phyloP scores from a whole-genome alignment of 495 filamentous ascomycete species.

The Lasiosphaeriaceae sp. region DNA sequence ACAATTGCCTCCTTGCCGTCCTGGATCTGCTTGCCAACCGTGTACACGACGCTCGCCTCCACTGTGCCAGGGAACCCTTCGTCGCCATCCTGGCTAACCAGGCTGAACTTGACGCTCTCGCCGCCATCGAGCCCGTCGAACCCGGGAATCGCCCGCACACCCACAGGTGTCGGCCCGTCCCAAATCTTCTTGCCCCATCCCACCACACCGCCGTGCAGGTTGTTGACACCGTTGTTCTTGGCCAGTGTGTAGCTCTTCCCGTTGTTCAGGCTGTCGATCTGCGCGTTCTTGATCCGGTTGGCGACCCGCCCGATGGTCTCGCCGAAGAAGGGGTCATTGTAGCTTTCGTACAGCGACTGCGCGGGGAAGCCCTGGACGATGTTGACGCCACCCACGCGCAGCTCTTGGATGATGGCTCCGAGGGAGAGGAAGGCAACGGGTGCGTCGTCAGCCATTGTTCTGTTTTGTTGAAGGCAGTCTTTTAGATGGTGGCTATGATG shows the following conservation, averaged over 20 bases:
- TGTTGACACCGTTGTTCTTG: conserved; percentile 74
- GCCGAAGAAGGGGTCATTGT: conserved; percentile 80
- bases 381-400: conserved; percentile 70
- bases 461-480: not conserved
- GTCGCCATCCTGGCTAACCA: conserved; percentile 70
- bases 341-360: conserved; percentile 63
- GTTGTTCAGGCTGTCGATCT: conserved; percentile 69
- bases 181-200: conserved; percentile 87
- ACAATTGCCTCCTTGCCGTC: conserved; percentile 59
- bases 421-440: conserved; percentile 69
- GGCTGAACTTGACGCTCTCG: conserved; percentile 71
- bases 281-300: conserved; percentile 75
- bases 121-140: conserved; percentile 59
- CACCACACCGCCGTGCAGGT: conserved; percentile 72
- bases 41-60: conserved; percentile 74
- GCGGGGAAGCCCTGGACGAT: conserved; percentile 83
- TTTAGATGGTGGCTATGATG: conserved; percentile 8
- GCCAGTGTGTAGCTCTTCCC: conserved; percentile 60
- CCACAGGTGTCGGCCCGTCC: conserved; percentile 66
- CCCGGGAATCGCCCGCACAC: conserved; percentile 39
- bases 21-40: conserved; percentile 59
- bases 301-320: conserved; percentile 91
- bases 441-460: conserved; percentile 40
- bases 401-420: conserved; percentile 84
- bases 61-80: conserved; percentile 86